A percentile compares a stretch with the other conserved stretches of the same genome.
These are phyloP conservation scores for Scopulariopsis brevicaulis DNA, from an alignment of 2,329 filamentous ascomycete species.

Conservation along the genomic window DNA sequence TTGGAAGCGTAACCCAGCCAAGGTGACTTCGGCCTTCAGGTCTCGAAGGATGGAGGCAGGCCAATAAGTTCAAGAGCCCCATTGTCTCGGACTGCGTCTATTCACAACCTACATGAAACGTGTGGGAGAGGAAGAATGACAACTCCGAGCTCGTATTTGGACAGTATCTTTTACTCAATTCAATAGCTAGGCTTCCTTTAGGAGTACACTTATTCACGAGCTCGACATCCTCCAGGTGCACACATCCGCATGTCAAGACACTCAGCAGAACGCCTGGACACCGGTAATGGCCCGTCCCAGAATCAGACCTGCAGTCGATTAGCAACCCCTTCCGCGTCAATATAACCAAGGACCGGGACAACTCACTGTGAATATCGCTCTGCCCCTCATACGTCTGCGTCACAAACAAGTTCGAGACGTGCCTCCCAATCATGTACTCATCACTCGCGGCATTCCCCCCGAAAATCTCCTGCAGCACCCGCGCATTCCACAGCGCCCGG, in stretches of 20 bases:
- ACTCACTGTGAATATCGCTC: constrained; percentile 70
- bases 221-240: neutral
- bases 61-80: neutral
- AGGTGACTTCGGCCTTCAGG: neutral
- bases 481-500: constrained; percentile 66
- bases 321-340: neutral
- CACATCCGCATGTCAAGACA: neutral
- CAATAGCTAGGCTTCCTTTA: neutral
- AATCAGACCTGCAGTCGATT: constrained; percentile 44
- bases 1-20: neutral
- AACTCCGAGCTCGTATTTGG: neutral
- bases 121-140: neutral
- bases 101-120: neutral
- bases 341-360: neutral
- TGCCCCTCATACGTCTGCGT: constrained; percentile 98
- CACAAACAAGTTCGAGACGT: constrained; percentile 93
- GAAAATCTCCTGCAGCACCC: constrained; percentile 85
- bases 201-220: neutral
- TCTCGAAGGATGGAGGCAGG: no score
- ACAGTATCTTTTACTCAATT: neutral
- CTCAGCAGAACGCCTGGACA: constrained; percentile 60
- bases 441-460: constrained; percentile 97
- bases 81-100: neutral
- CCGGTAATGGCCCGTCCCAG: constrained; percentile 60
- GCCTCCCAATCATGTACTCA: constrained; percentile 88